Evolutionary conservation across 2,329 filamentous ascomycete species (phyloP), one percentile per base, ranked within the genome.

Genomic region (Penicillium nordicum): DNA sequence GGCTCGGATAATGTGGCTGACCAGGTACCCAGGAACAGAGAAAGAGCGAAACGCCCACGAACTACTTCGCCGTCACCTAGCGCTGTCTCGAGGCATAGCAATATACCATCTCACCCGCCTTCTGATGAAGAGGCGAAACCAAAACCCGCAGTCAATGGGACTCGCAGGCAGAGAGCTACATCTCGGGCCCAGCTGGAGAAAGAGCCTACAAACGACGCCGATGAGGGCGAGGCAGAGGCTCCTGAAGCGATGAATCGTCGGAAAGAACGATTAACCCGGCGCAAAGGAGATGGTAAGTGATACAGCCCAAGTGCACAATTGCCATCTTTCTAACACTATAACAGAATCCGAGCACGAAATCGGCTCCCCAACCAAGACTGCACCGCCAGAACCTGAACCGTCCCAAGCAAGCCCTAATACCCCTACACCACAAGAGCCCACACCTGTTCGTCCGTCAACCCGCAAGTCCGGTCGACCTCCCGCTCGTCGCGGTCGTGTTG

Each of bases 221-320:
- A 77, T 61, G 90, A 96, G 62, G 84, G 85, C 51, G 91, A 96
- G 65, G 80, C 84, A 45, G 86, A 88, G 63, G 83, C 87, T 54
- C 82, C 84, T 30, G 92, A 96, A 69, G 86, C 88, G 34, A 86
- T 87, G 25, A 90, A 82, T 64, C 89, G 92, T 72, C 84, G 92
- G 58, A 94, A 93, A 79, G 89, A 88, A 49, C 84, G 91, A 53
- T 87, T 89, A 41, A 92, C 94, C 63, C 84, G 90, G 60, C 84
- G 92, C 65, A 87, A 90, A 72, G 87, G 82, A 63, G 92, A 96
- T 69, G 91, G 91, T 92, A 80, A 70, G 69, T 59, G 56, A 47
- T 37, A 45, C 21, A 30, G 25, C 40, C 14, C 23, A 40, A 27
- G 25, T 25, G 16, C 25, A 2, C 48, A 45, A 30, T 41, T 29